Evolutionary conservation across 225 moss, liverwort and hornwort species (phyloP).

Genomic region (Lunularia cruciata): DNA sequence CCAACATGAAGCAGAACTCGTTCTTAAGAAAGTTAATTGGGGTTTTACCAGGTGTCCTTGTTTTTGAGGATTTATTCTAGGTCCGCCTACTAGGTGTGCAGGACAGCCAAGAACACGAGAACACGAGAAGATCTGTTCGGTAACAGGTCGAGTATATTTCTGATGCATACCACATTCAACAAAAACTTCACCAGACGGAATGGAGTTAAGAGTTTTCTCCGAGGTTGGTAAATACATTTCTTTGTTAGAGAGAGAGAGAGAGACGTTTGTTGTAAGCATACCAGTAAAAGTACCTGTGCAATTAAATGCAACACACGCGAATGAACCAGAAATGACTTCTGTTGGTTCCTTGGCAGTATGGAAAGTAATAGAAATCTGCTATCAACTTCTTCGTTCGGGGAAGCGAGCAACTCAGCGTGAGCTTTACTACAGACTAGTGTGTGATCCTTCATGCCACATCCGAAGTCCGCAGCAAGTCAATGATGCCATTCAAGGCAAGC

Average conservation of each 20-base stretch:
- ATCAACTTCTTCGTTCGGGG: conserved; percentile 69
- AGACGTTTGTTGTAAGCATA: background rate
- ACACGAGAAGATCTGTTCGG: conserved; percentile 29
- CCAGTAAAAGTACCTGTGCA: background rate
- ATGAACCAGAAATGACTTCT: background rate
- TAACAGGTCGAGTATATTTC: conserved; percentile 39
- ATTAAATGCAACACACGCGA: background rate
- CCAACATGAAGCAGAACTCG: too few species aligned
- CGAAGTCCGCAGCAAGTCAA: conserved; percentile 66
- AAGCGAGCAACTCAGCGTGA: conserved; percentile 81
- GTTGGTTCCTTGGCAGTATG: conserved; percentile 56
- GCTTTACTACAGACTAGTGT: conserved; percentile 68
- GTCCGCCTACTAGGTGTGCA: conserved; percentile 50
- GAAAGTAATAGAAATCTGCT: conserved; percentile 87
- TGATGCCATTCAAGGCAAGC: conserved; percentile 71
- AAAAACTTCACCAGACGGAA: conserved; percentile 51
- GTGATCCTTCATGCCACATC: conserved; percentile 45
- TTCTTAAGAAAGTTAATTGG: too few species aligned
- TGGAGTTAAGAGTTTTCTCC: conserved; percentile 54
- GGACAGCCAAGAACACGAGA: conserved; percentile 54
- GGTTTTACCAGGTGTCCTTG: too few species aligned
- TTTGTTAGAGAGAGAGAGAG: background rate
- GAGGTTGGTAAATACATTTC: conserved; percentile 44
- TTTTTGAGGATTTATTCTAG: background rate
- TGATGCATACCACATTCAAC: conserved; percentile 56